Base-by-base conservation (phyloP, 2,329 filamentous ascomycete genomes). In the Monosporascus ibericus region DNA sequence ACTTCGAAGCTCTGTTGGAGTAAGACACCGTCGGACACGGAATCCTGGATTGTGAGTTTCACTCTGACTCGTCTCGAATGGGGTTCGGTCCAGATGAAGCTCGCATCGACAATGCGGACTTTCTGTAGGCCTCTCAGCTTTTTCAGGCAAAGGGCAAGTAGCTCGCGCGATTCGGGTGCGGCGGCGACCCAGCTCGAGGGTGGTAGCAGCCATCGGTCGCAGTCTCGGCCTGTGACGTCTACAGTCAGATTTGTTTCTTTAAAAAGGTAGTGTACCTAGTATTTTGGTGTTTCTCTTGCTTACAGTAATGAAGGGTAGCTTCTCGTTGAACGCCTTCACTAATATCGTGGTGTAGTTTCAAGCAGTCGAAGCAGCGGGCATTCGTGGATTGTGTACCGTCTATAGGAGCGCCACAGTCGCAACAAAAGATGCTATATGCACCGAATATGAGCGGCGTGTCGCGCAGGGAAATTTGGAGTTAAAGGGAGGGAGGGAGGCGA, bases 51-150 rank as follows among this genome's bases (percentile, higher is more conserved):
- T 1, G 94, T 97, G 70, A 99, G 86, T 76, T 96, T 96, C 70
- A 97, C 86, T 73, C 92, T 95, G 58, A 97, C 81, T 68, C 94
- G 80, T 66, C 90, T 81, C 63, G 92, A 96, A 74, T 99, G 94
- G 11, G 94, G 92, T 72, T 99, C 94, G 1, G 94, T 99, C 94
- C 94, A 99, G 67, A 97, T 88, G 68, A 97, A 99, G 64, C 85
- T 88, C 47, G 94, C 94, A 68, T 99, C 94, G 65, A 96, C 92
- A 65, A 99, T 94, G 56, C 94, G 82, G 60, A 95, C 89, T 75
- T 94, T 95, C 69, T 86, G 84, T 58, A 99, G 74, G 30, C 92
- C 92, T 58, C 88, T 80, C 58, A 99, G 74, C 71, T 94, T 95
- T 67, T 90, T 86, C 60, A 99, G 77, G 71, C 94, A 99, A 47